These are phyloP conservation scores for Cerioporus squamosus DNA, from an alignment of 1,284 basidiomycete genomes.

Conservation along the genomic window DNA sequence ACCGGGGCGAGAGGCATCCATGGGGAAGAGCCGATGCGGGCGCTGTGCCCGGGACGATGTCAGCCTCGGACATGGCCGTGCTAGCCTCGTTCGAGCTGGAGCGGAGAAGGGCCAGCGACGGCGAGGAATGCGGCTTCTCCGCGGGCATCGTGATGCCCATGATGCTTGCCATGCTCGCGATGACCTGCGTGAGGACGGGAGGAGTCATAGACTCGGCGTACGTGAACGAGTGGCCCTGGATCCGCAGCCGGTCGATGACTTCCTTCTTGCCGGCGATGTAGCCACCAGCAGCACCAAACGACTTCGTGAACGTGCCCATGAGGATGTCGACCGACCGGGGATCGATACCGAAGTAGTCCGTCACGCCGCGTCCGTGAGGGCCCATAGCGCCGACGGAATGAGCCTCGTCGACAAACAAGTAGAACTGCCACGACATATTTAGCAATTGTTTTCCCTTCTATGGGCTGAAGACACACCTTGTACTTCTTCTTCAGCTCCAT, in stretches of 20 bases:
- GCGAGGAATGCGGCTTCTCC: conserved; percentile 27
- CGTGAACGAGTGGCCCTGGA: conserved; percentile 83
- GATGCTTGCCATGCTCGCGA: conserved; percentile 94
- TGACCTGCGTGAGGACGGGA: conserved; percentile 89
- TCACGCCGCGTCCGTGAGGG: conserved; percentile 91
- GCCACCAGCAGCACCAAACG: conserved; percentile 96
- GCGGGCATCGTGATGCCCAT: conserved; percentile 81
- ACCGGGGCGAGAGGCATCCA: conserved; percentile 76
- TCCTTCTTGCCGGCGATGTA: conserved; percentile 89
- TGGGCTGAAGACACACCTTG: conserved; percentile 65
- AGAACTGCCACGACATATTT: conserved; percentile 66
- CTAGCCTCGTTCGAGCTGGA: conserved; percentile 36
- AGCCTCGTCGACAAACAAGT: conserved; percentile 95
- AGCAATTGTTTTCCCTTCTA: background rate
- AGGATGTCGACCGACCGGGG: conserved; percentile 88
- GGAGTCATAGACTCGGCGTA: conserved; percentile 95
- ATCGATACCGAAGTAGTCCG: conserved; percentile 92
- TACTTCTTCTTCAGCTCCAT: conserved; percentile 93
- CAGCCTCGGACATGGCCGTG: conserved; percentile 36
- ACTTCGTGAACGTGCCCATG: conserved; percentile 99
- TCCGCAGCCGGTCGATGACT: conserved; percentile 82
- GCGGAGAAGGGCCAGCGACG: conserved; percentile 37
- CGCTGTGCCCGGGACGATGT: conserved; percentile 61
- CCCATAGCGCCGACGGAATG: conserved; percentile 97
- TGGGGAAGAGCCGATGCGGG: conserved; percentile 62